These are phyloP conservation scores for Extremus antarcticus DNA, from an alignment of 495 filamentous ascomycete species.

Conservation along the genomic window DNA sequence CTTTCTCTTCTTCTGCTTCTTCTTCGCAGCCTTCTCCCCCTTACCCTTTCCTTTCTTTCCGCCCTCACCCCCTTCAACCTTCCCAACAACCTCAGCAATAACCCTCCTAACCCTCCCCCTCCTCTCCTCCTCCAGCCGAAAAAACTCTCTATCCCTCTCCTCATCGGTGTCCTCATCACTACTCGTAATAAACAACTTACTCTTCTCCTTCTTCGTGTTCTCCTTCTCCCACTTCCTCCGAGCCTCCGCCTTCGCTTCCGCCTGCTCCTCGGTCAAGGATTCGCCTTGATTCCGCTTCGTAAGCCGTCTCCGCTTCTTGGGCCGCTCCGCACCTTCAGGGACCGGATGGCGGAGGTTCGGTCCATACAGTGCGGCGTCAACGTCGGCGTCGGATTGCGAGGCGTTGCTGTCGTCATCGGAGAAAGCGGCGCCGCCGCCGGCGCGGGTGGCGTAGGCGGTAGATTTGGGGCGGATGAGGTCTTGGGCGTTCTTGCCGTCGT, in stretches of 20 bases:
- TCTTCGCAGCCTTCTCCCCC: slow-evolving; percentile 10
- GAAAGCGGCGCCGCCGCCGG: slow-evolving; percentile 43
- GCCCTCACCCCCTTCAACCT: slow-evolving; percentile 31
- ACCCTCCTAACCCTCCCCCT: slow-evolving; percentile 40
- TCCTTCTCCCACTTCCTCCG: slow-evolving; percentile 29
- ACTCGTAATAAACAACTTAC: slow-evolving; percentile 62
- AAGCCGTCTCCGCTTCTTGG: slow-evolving; percentile 39
- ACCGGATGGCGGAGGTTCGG: slow-evolving; percentile 50
- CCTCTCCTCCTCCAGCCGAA: slow-evolving; percentile 51
- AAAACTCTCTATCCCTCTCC: slow-evolving; percentile 57
- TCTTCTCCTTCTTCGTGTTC: slow-evolving; percentile 67
- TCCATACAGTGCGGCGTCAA: slow-evolving; percentile 61
- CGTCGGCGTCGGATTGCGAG: slow-evolving; percentile 33
- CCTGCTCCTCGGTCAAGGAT: slow-evolving; percentile 37
- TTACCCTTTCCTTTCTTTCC: slow-evolving; percentile 32
- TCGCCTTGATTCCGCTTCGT: slow-evolving; percentile 33
- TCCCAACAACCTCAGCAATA: slow-evolving; percentile 38
- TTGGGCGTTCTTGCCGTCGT: slow-evolving; percentile 59
- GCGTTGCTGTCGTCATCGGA: slow-evolving; percentile 38
- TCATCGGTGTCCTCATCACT: slow-evolving; percentile 68
- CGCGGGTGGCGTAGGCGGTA: slow-evolving; percentile 32
- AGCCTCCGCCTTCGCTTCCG: slow-evolving; percentile 37
- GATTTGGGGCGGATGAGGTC: slow-evolving; percentile 66
- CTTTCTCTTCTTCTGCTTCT: slow-evolving; percentile 17
- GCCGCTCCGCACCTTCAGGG: slow-evolving; percentile 39